Evolutionary conservation across 2,329 filamentous ascomycete genomes (phyloP).

Genomic region (Neopestalotiopsis sp.): DNA sequence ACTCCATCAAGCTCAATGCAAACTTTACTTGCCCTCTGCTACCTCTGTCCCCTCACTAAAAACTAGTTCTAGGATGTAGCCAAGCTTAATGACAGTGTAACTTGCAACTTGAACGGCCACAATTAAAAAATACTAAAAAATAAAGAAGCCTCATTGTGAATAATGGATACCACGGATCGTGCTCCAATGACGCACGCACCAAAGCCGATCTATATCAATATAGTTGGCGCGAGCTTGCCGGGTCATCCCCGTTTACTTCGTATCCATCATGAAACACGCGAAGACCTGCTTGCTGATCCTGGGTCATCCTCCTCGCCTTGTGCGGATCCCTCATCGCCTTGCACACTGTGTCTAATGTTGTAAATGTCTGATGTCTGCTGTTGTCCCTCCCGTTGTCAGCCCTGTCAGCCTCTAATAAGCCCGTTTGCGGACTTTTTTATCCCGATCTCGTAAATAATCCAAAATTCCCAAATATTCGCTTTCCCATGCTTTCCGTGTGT

Average conservation of each 20-base stretch:
- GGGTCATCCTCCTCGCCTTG: not conserved
- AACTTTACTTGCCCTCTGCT: not conserved
- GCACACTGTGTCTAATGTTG: not conserved
- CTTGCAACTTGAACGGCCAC: not conserved
- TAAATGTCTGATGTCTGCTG: not conserved
- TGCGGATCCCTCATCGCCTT: constrained; percentile 1
- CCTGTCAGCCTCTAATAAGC: not conserved
- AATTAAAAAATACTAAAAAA: not conserved
- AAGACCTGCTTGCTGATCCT: not conserved
- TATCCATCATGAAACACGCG: constrained; percentile 2
- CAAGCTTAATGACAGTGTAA: too few relatives aligned
- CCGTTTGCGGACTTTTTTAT: not conserved
- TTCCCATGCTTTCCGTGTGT: not conserved
- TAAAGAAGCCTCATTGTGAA: constrained; percentile 3
- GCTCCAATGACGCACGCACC: not conserved
- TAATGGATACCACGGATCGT: not conserved
- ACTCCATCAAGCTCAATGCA: constrained; percentile 2
- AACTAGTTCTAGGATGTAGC: not conserved
- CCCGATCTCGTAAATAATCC: not conserved
- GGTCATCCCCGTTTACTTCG: not conserved
- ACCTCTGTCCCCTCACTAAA: not conserved
- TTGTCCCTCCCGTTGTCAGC: not conserved
- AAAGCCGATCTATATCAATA: constrained; percentile 1
- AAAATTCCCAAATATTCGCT: not conserved
- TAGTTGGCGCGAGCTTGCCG: constrained; percentile 2